Evolutionary conservation across 371 early-diverging fungal species (phyloP), one percentile per base, ranked within the genome.

Genomic region (Rhizopus arrhizus): DNA sequence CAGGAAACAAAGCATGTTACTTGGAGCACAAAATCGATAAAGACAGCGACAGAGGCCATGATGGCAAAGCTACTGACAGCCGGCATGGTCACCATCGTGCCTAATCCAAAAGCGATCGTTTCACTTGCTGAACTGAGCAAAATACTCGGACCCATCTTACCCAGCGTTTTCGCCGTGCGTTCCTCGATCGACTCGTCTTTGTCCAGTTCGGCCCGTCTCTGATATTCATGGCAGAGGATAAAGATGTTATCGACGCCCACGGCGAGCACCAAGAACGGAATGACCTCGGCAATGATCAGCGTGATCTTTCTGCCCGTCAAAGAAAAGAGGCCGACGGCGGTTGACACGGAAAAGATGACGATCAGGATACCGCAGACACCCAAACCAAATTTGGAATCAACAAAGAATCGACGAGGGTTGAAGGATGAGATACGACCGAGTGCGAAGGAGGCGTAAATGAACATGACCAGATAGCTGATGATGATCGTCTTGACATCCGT

Each of bases 241-340:
- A 91, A 91, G 35, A 91, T 87, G 55, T 91, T 91, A 65, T 91
- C 91, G 0, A 91, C 91, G 43, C 91, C 91, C 0, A 91, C 88
- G 6, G 90, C 90, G n/a, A 90, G 65, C 4, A 90, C 91, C 48
- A 91, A 69, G 64, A 91, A 91, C 0, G 91, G 91, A 53, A 91
- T 89, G 8, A 91, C 91, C 57, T 91, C 91, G 5, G 89, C 90
- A 64, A 90, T 88, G 58, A 91, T 91, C 52, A 90, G 61, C 0
- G 91, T 89, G 33, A 83, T 83, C 57, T 88, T 88, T 51, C 81
- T 73, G 29, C 89, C 89, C 5, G 85, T 69, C 50, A 82, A 76
- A 0, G 87, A 88, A 49, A 90, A 88, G 28, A 90, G 62, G 10
- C 91, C 90, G 7, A 89, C 87, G 0, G 89, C 83, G 3, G 81